These are phyloP conservation scores for Pseudogymnoascus sp. DNA, from an alignment of 2,329 filamentous ascomycete genomes.

Conservation along the genomic window DNA sequence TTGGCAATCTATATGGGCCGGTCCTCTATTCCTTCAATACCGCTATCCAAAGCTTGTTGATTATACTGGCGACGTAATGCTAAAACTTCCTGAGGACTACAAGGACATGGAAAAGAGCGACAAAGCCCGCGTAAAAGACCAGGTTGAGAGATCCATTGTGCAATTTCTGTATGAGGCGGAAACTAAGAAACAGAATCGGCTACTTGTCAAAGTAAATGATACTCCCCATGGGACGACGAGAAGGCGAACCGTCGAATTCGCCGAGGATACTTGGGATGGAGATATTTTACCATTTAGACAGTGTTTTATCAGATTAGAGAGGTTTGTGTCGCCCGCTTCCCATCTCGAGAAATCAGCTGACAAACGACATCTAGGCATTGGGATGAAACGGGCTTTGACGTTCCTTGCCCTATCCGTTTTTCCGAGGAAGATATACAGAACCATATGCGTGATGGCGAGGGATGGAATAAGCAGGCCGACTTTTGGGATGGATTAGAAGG, in stretches of 20 bases:
- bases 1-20: slow-evolving; percentile 51
- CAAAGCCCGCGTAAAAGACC: slow-evolving; percentile 19
- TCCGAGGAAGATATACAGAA: slow-evolving; percentile 16
- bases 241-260: slow-evolving; percentile 25
- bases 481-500: slow-evolving; percentile 30
- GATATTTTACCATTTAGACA: slow-evolving; percentile 28
- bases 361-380: slow-evolving; percentile 21
- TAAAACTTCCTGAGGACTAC: slow-evolving; percentile 23
- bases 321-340: slow-evolving; percentile 21
- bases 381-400: slow-evolving; percentile 24
- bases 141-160: slow-evolving; percentile 20
- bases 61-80: slow-evolving; percentile 24
- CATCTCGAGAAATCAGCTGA: slow-evolving; percentile 13
- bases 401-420: slow-evolving; percentile 25
- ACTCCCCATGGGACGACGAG: slow-evolving; percentile 22
- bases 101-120: slow-evolving; percentile 21
- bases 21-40: slow-evolving; percentile 19
- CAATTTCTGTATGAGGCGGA: slow-evolving; percentile 25
- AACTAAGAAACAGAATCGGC: slow-evolving; percentile 23
- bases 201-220: slow-evolving; percentile 22
- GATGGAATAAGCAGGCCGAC: slow-evolving; percentile 27
- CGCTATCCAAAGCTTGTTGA: slow-evolving; percentile 24
- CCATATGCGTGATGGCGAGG: slow-evolving; percentile 21
- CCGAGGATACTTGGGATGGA: slow-evolving; percentile 26
- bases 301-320: slow-evolving; percentile 25